Conservation (phyloP, 2,329 filamentous ascomycete genomes). For the Cryphonectria naterciae region DNA sequence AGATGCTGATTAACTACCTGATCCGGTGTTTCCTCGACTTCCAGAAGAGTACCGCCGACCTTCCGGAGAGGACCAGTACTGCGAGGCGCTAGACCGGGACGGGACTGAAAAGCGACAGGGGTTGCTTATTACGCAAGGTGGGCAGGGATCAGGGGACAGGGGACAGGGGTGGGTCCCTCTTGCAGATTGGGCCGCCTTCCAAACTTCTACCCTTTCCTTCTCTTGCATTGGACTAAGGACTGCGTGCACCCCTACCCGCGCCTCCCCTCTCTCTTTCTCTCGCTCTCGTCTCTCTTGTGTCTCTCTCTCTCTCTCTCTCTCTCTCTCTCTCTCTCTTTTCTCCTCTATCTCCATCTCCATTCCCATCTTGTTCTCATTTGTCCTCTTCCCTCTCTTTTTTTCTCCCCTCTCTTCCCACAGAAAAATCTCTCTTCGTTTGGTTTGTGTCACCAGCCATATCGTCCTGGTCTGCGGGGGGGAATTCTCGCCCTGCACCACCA, state of each 20-base stretch:
- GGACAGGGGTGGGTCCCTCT: background rate
- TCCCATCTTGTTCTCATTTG: slow-evolving; percentile 2
- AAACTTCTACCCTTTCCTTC: slow-evolving; percentile 13
- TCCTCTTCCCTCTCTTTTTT: background rate
- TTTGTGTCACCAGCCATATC: background rate
- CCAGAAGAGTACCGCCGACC: slow-evolving; percentile 13
- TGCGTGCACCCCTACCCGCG: background rate
- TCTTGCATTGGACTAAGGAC: slow-evolving; percentile 13
- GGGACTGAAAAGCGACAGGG: slow-evolving; percentile 2
- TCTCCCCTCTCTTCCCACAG: too few species aligned
- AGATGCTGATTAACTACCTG: background rate
- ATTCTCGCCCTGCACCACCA: background rate
- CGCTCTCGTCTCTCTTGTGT: too few species aligned
- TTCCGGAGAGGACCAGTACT: slow-evolving; percentile 14
- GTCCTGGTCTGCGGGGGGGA: background rate
- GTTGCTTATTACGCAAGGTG: background rate
- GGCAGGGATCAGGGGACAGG: slow-evolving; percentile 6
- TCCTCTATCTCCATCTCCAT: background rate
- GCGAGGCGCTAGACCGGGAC: slow-evolving; percentile 2
- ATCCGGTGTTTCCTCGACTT: background rate
- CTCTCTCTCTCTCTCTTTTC: too few species aligned
- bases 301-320: background rate
- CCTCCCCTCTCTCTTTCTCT: background rate
- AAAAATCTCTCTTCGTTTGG: background rate
- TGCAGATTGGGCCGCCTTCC: slow-evolving; percentile 1